Base-by-base conservation (phyloP, 1,284 basidiomycete species). In the Ustilago tritici region DNA sequence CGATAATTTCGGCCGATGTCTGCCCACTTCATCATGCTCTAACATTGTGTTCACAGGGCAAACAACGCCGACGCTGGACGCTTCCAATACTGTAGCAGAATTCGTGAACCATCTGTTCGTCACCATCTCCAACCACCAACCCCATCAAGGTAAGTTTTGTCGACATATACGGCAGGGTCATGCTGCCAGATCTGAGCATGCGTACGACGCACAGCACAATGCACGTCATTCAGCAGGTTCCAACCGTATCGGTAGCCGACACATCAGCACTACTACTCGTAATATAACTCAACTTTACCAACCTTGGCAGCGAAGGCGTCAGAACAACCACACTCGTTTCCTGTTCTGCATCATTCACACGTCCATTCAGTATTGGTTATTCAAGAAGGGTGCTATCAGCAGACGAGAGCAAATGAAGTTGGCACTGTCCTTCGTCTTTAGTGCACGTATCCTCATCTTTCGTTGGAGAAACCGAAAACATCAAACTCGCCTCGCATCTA, bases 71-170 rank as follows among this genome's bases (percentile, higher is more conserved):
- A 41, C 43, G 58, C 35, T 56, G 53, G 38, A 36, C 58, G 67
- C 34, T 57, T 54, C 32, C 55, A 47, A 58, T 67, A 60, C 64
- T 60, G 23, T 28, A 28, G 23, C 3, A 72, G 56, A 60, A 60
- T 60, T 17, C 49, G 54, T 28, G 35, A n/a, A 14, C 23, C 23
- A 36, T 54, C 57, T 65, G 38, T 36, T 68, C 65, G 61, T 73
- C 62, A 62, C 71, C 71, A 73, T 74, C 71, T 65, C 60, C 71
- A 68, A 60, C 71, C 58, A 65, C 62, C 65, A 57, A 62, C 55
- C 70, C 57, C 71, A 69, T 74, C 71, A 74, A 69, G 71, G 71
- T 74, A 69, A 74, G 71, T 69, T 40, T 59, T 34, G 19, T 36
- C 66, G 56, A 69, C 56, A 43, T 6, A 38, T 34, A 52, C 58